Evolutionary conservation across 495 filamentous ascomycete species (phyloP).

Genomic region (Hypoxylon fuscum): DNA sequence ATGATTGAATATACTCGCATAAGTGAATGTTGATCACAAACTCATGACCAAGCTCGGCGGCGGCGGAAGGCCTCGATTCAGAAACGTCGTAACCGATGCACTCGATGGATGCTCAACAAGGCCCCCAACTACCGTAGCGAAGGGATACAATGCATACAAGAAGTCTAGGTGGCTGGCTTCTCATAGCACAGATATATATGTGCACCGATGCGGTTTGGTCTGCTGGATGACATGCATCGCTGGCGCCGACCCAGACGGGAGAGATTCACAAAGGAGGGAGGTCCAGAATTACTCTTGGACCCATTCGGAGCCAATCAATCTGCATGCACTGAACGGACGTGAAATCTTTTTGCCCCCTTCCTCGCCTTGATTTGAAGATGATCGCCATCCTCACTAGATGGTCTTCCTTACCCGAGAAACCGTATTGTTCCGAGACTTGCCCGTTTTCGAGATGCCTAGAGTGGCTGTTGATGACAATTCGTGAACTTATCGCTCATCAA

Average conservation of each 20-base stretch:
- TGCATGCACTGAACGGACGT: slow-evolving; percentile 20
- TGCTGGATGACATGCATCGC: slow-evolving; percentile 33
- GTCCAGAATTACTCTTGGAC: slow-evolving; percentile 31
- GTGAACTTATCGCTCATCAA: slow-evolving; percentile 26
- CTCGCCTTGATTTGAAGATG: slow-evolving; percentile 29
- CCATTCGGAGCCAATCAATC: slow-evolving; percentile 30
- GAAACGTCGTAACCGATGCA: not conserved
- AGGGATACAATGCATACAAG: slow-evolving; percentile 15
- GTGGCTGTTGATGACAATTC: slow-evolving; percentile 27
- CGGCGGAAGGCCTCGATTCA: not conserved
- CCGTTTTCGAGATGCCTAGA: slow-evolving; percentile 16
- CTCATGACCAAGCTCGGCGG: slow-evolving; percentile 8
- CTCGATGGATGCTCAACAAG: not conserved
- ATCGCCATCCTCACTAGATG: slow-evolving; percentile 21
- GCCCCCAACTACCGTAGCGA: slow-evolving; percentile 4
- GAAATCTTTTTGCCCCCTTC: slow-evolving; percentile 29
- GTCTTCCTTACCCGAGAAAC: slow-evolving; percentile 21
- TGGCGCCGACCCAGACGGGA: slow-evolving; percentile 21
- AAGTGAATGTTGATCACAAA: slow-evolving; percentile 7
- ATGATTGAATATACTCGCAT: slow-evolving; percentile 16
- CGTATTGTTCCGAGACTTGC: slow-evolving; percentile 26
- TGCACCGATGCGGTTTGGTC: slow-evolving; percentile 27
- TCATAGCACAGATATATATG: slow-evolving; percentile 3
- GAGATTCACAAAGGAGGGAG: slow-evolving; percentile 28
- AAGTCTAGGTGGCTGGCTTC: slow-evolving; percentile 2